Percentiles rank a stretch among this genome's conserved stretches.
Conservation (phyloP, 306 rosid species). For the Begonia peltatifolia region DNA sequence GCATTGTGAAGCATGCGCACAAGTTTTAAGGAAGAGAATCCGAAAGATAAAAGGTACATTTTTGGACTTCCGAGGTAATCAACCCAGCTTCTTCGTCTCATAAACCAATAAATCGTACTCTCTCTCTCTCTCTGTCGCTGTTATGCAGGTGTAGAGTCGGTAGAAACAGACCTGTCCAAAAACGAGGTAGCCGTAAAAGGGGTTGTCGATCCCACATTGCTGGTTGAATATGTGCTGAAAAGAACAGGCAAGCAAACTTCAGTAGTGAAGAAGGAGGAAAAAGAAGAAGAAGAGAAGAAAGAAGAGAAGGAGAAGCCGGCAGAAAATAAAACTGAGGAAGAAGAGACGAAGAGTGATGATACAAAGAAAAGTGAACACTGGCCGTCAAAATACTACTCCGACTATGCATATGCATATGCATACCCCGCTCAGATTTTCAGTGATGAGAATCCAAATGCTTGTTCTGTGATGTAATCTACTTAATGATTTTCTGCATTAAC, state of each 20-base stretch:
- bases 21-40: slow-evolving; percentile 42
- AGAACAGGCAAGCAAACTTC: slow-evolving; percentile 54
- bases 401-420: slow-evolving; percentile 29
- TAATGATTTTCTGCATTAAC: too few relatives aligned
- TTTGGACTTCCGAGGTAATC: neutral
- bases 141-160: slow-evolving; percentile 65
- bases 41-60: slow-evolving; percentile 65
- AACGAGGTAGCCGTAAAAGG: slow-evolving; percentile 59
- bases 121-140: too few relatives aligned
- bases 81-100: too few relatives aligned
- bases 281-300: slow-evolving; percentile 17
- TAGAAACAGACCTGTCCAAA: slow-evolving; percentile 52
- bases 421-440: slow-evolving; percentile 45
- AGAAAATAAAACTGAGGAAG: slow-evolving; percentile 16
- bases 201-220: slow-evolving; percentile 36
- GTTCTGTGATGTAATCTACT: slow-evolving; percentile 43
- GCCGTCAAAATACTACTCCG: slow-evolving; percentile 37
- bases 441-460: slow-evolving; percentile 78
- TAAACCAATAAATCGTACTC: too few relatives aligned
- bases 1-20: slow-evolving; percentile 91
- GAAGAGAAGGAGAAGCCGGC: slow-evolving; percentile 15
- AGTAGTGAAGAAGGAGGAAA: slow-evolving; percentile 16
- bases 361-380: slow-evolving; percentile 42
- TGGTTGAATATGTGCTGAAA: slow-evolving; percentile 51
- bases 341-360: slow-evolving; percentile 32